Evolutionary conservation across 257 asterid genomes (phyloP).

Genomic region (Plantago major): DNA sequence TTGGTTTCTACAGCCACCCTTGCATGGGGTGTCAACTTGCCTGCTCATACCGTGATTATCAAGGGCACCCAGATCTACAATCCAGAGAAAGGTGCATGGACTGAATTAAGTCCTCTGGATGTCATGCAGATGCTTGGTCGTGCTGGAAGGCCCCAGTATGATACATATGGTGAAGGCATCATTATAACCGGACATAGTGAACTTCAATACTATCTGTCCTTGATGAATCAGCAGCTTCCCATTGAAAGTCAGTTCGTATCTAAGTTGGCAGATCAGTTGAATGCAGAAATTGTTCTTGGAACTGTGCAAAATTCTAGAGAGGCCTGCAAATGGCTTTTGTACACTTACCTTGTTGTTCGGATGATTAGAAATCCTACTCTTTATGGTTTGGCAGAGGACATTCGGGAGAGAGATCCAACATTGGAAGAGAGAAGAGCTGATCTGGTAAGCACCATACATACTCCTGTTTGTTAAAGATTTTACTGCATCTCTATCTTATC

Average conservation of each 20-base stretch:
- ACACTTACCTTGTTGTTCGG: slow-evolving; percentile 50
- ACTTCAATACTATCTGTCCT: slow-evolving; percentile 47
- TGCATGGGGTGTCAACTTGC: slow-evolving; percentile 69
- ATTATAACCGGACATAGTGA: slow-evolving; percentile 58
- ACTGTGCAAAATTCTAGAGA: slow-evolving; percentile 60
- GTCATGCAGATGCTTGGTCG: slow-evolving; percentile 78
- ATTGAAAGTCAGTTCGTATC: slow-evolving; percentile 59
- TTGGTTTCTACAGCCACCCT: slow-evolving; percentile 60
- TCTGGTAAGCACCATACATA: slow-evolving; percentile 31
- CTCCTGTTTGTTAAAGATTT: slow-evolving; percentile 3
- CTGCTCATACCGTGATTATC: slow-evolving; percentile 60
- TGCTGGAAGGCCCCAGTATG: slow-evolving; percentile 67
- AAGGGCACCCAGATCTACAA: slow-evolving; percentile 61
- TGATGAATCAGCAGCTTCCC: slow-evolving; percentile 65
- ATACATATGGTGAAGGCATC: slow-evolving; percentile 55
- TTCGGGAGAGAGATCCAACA: slow-evolving; percentile 30
- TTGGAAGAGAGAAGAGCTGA: slow-evolving; percentile 63
- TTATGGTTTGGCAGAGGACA: slow-evolving; percentile 49
- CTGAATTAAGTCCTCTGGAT: slow-evolving; percentile 60
- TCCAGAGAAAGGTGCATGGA: slow-evolving; percentile 69
- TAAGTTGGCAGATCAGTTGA: slow-evolving; percentile 60
- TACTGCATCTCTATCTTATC: slow-evolving; percentile 9
- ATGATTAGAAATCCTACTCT: slow-evolving; percentile 57
- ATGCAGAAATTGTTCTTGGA: slow-evolving; percentile 62
- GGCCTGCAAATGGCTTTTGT: slow-evolving; percentile 59